A percentile compares a stretch with the other conserved stretches of the same genome.
Evolutionary conservation across 441 rosid genomes (phyloP).

Genomic region (Rhodomyrtus psidioides): DNA sequence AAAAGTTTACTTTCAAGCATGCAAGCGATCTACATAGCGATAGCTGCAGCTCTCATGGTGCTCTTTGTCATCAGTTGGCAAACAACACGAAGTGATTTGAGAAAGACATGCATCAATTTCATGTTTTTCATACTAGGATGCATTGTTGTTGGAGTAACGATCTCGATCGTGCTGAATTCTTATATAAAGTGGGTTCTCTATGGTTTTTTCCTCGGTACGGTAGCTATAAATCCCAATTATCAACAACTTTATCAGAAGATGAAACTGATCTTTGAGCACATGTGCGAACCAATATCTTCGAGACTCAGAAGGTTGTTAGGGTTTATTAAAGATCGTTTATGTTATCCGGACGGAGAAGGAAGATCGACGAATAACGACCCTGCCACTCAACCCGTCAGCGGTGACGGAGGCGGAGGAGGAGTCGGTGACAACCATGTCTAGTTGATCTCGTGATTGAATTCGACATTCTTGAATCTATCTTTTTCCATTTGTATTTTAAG

Average conservation of each 20-base stretch:
- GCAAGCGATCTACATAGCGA: neutral
- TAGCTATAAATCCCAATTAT: neutral
- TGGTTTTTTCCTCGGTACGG: neutral
- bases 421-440: too few relatives aligned
- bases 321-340: neutral
- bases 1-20: neutral
- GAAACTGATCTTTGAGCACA: neutral
- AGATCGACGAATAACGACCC: neutral
- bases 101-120: neutral
- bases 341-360: neutral
- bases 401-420: neutral
- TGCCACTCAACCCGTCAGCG: neutral
- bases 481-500: too few relatives aligned
- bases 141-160: neutral
- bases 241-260: neutral
- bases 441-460: too few relatives aligned
- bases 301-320: neutral
- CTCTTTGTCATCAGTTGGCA: neutral
- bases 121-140: neutral
- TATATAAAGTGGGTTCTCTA: neutral
- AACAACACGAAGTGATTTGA: rapidly evolving
- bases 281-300: neutral
- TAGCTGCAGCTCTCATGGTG: rapidly evolving
- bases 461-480: too few relatives aligned
- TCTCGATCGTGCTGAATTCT: neutral